Evolutionary conservation across 345 rosid genomes (phyloP).

Genomic region (Arabis alpina): DNA sequence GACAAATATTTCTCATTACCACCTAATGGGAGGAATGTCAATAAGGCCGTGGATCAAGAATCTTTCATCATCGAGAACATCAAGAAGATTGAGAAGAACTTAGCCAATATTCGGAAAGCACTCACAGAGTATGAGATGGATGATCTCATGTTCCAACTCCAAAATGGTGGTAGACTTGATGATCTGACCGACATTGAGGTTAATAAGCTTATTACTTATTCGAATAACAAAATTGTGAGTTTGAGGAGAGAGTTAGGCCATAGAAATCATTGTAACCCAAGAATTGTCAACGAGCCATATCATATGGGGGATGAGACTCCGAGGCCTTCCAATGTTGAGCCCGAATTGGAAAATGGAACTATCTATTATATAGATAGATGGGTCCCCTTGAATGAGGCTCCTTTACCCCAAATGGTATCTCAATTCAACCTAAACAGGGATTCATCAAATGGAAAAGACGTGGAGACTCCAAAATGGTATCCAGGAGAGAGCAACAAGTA

Average conservation of each 20-base stretch:
- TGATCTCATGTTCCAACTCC: slow-evolving; percentile 14
- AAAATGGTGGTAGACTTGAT: not conserved
- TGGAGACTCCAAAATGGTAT: not conserved
- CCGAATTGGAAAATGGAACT: not conserved
- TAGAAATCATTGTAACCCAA: not conserved
- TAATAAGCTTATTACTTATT: not conserved
- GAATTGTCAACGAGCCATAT: not conserved
- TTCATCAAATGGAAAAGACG: slow-evolving; percentile 6
- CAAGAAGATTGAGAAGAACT: not conserved
- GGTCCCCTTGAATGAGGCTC: slow-evolving; percentile 2
- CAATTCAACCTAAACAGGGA: slow-evolving; percentile 1
- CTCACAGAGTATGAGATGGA: slow-evolving; percentile 12
- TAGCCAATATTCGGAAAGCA: not conserved
- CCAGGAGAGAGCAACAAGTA: slow-evolving; percentile 21
- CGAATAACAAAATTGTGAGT: not conserved
- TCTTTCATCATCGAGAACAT: slow-evolving; percentile 15
- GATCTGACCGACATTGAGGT: slow-evolving; percentile 3
- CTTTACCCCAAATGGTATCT: not conserved
- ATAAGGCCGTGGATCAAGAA: slow-evolving; percentile 14
- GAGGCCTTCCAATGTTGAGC: not conserved
- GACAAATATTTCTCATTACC: not conserved
- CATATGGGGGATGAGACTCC: not conserved
- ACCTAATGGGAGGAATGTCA: not conserved
- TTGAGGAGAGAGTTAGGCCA: not conserved
- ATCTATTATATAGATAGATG: slow-evolving; percentile 12